These are phyloP conservation scores for Alloascoidea hylecoeti DNA, from an alignment of 805 yeast species.

Conservation along the genomic window DNA sequence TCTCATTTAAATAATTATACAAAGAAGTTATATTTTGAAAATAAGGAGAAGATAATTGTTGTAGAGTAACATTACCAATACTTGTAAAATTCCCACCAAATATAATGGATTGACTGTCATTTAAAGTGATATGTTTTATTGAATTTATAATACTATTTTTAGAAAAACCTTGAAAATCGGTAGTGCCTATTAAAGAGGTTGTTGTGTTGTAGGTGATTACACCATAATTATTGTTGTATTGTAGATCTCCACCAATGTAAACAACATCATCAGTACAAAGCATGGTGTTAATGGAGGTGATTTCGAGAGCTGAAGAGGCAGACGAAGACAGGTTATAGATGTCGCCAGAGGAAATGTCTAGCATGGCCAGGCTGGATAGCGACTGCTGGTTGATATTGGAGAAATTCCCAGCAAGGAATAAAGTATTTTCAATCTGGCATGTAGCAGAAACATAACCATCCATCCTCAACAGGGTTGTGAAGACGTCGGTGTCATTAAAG, in stretches of 20 bases:
- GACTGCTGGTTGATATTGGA: slow-evolving; percentile 8
- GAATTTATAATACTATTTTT: slow-evolving; percentile 42
- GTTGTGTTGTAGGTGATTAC: slow-evolving; percentile 49
- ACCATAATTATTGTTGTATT: slow-evolving; percentile 36
- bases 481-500: slow-evolving; percentile 7
- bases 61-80: slow-evolving; percentile 35
- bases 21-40: not conserved
- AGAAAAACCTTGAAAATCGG: slow-evolving; percentile 73
- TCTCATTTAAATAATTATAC: not conserved
- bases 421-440: slow-evolving; percentile 11
- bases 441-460: slow-evolving; percentile 9
- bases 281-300: slow-evolving; percentile 29
- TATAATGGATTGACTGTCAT: slow-evolving; percentile 34
- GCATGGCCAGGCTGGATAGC: slow-evolving; percentile 12
- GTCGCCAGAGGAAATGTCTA: slow-evolving; percentile 12
- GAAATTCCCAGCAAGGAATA: slow-evolving; percentile 17
- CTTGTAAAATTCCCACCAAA: slow-evolving; percentile 71
- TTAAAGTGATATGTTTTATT: slow-evolving; percentile 32
- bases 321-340: slow-evolving; percentile 9
- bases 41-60: slow-evolving; percentile 4
- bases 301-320: slow-evolving; percentile 17
- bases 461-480: slow-evolving; percentile 8
- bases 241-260: slow-evolving; percentile 73
- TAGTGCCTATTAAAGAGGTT: slow-evolving; percentile 22
- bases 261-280: slow-evolving; percentile 32